Conservation (phyloP, 768 basidiomycete genomes). For the Solioccasus polychromus region DNA sequence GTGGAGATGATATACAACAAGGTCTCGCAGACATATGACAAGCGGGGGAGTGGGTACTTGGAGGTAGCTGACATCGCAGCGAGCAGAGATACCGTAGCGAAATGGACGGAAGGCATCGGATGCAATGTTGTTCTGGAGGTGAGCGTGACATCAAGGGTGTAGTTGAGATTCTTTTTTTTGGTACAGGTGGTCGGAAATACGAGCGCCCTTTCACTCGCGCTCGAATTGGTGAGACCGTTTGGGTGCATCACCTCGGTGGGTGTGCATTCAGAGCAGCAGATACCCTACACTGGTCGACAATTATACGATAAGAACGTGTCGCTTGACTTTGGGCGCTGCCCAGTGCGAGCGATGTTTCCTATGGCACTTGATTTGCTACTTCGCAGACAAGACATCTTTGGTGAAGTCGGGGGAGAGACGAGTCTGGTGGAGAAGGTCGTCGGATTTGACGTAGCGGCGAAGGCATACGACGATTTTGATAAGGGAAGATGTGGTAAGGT, state of each 20-base stretch:
- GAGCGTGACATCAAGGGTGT: conserved; percentile 4
- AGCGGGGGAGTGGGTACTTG: conserved; percentile 39
- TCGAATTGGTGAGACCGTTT: conserved; percentile 70
- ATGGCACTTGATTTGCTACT: conserved; percentile 66
- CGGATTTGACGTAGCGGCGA: conserved; percentile 50
- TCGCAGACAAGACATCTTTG: conserved; percentile 70
- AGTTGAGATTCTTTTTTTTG: background rate
- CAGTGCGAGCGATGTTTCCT: conserved; percentile 75
- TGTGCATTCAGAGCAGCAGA: conserved; percentile 52
- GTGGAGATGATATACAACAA: conserved; percentile 54
- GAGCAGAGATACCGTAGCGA: conserved; percentile 45
- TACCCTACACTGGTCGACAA: conserved; percentile 55
- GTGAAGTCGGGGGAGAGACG: conserved; percentile 57
- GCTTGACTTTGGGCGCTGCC: conserved; percentile 79
- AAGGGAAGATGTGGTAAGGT: conserved; percentile 73
- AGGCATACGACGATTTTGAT: conserved; percentile 66
- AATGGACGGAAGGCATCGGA: conserved; percentile 57
- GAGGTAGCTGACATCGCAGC: conserved; percentile 49
- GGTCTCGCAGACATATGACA: conserved; percentile 41
- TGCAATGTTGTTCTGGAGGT: conserved; percentile 71
- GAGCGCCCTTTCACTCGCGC: conserved; percentile 60
- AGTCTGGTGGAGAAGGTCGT: conserved; percentile 72
- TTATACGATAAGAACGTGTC: conserved; percentile 78
- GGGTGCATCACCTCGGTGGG: conserved; percentile 76
- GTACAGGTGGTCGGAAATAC: conserved; percentile 67